These are phyloP conservation scores for Apostasia shenzhenica DNA, from an alignment of 106 monocot species.

Conservation along the genomic window DNA sequence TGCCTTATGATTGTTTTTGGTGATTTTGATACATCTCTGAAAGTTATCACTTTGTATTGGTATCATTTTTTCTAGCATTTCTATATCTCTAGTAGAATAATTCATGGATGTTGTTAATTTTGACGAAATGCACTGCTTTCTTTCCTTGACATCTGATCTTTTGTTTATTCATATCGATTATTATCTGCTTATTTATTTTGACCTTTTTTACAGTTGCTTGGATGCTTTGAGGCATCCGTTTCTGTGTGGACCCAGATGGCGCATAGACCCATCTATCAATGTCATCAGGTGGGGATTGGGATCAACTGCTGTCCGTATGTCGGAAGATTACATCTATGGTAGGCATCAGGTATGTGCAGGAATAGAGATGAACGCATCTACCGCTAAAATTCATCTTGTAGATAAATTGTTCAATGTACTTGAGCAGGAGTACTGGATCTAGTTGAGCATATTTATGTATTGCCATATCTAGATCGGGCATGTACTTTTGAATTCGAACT, in stretches of 20 bases:
- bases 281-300: slow-evolving; percentile 92
- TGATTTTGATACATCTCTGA: too few relatives aligned
- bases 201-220: slow-evolving; percentile 59
- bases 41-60: not conserved
- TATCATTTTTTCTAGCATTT: not conserved
- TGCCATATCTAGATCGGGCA: too few relatives aligned
- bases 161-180: not conserved
- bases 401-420: too few relatives aligned
- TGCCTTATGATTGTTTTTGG: slow-evolving; percentile 6
- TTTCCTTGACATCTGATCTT: not conserved
- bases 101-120: not conserved
- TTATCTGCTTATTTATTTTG: not conserved
- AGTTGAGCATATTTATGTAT: too few relatives aligned
- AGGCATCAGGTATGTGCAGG: slow-evolving; percentile 42
- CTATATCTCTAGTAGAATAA: not conserved
- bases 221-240: slow-evolving; percentile 93
- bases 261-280: slow-evolving; percentile 60
- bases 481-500: too few relatives aligned
- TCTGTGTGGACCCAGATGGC: slow-evolving; percentile 96
- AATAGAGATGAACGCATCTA: not conserved
- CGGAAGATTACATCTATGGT: slow-evolving; percentile 95
- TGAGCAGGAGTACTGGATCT: too few relatives aligned
- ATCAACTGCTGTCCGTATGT: slow-evolving; percentile 77
- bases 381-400: too few relatives aligned
- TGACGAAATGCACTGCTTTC: not conserved